Evolutionary conservation across 179 eudicot species (phyloP).

Genomic region (Silene vulgaris): DNA sequence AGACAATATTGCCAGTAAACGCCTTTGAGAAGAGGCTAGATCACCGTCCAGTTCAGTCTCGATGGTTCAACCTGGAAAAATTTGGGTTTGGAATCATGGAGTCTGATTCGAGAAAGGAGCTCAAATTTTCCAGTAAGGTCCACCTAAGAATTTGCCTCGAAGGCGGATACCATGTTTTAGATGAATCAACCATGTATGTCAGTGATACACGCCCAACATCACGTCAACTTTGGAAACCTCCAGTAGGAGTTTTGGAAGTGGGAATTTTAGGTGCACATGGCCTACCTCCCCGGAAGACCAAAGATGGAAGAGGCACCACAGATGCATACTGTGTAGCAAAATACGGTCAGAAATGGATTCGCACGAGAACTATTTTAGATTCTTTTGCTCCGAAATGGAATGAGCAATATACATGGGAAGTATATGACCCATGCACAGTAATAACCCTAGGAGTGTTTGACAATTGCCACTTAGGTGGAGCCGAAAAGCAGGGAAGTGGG

Average conservation of each 20-base stretch:
- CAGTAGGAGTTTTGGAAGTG: slow-evolving; percentile 31
- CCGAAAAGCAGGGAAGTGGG: slow-evolving; percentile 31
- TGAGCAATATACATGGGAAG: slow-evolving; percentile 43
- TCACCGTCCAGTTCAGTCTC: slow-evolving; percentile 37
- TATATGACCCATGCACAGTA: slow-evolving; percentile 37
- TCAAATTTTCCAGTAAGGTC: slow-evolving; percentile 34
- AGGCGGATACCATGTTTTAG: slow-evolving; percentile 39
- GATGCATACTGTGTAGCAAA: slow-evolving; percentile 42
- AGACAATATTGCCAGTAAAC: slow-evolving; percentile 29
- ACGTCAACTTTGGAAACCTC: slow-evolving; percentile 38
- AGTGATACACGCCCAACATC: slow-evolving; percentile 43
- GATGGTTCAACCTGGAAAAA: slow-evolving; percentile 40
- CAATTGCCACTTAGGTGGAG: slow-evolving; percentile 39
- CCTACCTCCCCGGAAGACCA: slow-evolving; percentile 34
- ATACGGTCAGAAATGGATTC: slow-evolving; percentile 39
- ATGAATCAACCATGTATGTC: slow-evolving; percentile 40
- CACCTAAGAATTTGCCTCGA: slow-evolving; percentile 39
- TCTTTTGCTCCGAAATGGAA: slow-evolving; percentile 43
- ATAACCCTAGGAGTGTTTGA: slow-evolving; percentile 41
- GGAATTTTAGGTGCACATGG: slow-evolving; percentile 34
- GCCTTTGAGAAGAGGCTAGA: slow-evolving; percentile 34
- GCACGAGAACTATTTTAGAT: slow-evolving; percentile 35
- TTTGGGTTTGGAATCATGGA: slow-evolving; percentile 34
- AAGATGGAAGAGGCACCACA: slow-evolving; percentile 38
- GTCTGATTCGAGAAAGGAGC: slow-evolving; percentile 34